These are phyloP conservation scores for Saccharomyces hybrid DNA, from an alignment of 1,139 yeast species.

Conservation along the genomic window DNA sequence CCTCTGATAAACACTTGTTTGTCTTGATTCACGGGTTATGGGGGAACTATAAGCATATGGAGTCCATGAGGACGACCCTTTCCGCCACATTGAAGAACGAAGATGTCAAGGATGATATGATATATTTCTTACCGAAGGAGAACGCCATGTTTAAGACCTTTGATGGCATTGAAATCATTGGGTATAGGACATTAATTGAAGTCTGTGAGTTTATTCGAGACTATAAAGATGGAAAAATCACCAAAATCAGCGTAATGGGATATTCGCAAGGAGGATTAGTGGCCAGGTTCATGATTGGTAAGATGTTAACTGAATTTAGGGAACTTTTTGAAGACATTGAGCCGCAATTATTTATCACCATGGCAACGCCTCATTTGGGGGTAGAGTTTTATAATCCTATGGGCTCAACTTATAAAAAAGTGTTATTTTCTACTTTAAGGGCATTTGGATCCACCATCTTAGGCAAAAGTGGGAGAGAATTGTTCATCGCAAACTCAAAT, in stretches of 20 bases:
- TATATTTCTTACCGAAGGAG: constrained; percentile 58
- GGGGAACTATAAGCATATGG: constrained; percentile 76
- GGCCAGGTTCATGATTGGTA: constrained; percentile 66
- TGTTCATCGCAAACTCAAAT: constrained; percentile 46
- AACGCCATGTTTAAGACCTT: constrained; percentile 73
- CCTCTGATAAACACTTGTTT: constrained; percentile 49
- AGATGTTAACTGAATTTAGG: constrained; percentile 26
- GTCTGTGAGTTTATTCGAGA: constrained; percentile 42
- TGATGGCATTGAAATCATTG: constrained; percentile 73
- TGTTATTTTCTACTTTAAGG: constrained; percentile 46
- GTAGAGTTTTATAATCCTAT: constrained; percentile 39
- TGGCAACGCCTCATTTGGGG: constrained; percentile 91
- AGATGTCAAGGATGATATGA: constrained; percentile 37
- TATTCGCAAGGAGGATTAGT: constrained; percentile 51
- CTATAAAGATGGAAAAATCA: constrained; percentile 36
- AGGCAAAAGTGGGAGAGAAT: constrained; percentile 69
- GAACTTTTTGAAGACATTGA: constrained; percentile 53
- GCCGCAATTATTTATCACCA: constrained; percentile 66
- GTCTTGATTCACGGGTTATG: constrained; percentile 84
- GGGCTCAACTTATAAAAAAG: constrained; percentile 20
- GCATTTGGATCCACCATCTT: constrained; percentile 53
- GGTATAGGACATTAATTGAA: constrained; percentile 61
- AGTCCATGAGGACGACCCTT: constrained; percentile 49
- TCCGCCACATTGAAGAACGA: constrained; percentile 36
- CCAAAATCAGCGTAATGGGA: constrained; percentile 42